phyloP scores from a whole-genome alignment of 139 green algal species.

The Nannochloris sp. region DNA sequence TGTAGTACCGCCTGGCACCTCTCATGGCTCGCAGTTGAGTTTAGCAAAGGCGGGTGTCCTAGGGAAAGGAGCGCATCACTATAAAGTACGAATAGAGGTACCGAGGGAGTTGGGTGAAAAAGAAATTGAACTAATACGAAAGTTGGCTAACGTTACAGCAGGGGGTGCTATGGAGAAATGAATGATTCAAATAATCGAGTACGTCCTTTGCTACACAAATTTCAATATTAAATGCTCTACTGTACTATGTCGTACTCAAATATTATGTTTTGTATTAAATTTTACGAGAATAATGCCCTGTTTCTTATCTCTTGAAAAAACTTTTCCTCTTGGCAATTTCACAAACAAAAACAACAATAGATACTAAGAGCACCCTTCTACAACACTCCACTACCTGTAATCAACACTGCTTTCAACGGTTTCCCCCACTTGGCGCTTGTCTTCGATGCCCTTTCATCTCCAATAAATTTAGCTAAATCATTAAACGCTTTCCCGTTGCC shows the following conservation, averaged over 20 bases:
- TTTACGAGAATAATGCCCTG: background rate
- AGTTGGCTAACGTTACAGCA: background rate
- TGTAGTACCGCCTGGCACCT: background rate
- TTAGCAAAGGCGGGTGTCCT: background rate
- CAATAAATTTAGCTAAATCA: constrained; percentile 49
- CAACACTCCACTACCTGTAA: constrained; percentile 30
- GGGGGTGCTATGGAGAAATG: no score
- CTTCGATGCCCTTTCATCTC: constrained; percentile 53
- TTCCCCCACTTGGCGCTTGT: constrained; percentile 49
- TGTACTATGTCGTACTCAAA: background rate
- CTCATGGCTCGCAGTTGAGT: background rate
- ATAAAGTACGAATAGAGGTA: background rate
- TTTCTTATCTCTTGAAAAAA: background rate
- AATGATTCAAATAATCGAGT: no score
- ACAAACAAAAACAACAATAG: no score
- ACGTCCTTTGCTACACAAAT: no score
- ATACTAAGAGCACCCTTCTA: no score
- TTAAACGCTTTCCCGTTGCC: constrained; percentile 38
- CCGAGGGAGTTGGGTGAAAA: background rate
- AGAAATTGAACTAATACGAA: background rate
- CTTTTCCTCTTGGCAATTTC: no score
- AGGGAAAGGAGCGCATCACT: background rate
- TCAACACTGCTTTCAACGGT: constrained; percentile 59
- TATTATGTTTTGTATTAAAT: background rate
- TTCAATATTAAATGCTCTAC: background rate